Evolutionary conservation across 495 filamentous ascomycete species (phyloP), one percentile per base, ranked within the genome.

Genomic region (Baudoinia panamericana): DNA sequence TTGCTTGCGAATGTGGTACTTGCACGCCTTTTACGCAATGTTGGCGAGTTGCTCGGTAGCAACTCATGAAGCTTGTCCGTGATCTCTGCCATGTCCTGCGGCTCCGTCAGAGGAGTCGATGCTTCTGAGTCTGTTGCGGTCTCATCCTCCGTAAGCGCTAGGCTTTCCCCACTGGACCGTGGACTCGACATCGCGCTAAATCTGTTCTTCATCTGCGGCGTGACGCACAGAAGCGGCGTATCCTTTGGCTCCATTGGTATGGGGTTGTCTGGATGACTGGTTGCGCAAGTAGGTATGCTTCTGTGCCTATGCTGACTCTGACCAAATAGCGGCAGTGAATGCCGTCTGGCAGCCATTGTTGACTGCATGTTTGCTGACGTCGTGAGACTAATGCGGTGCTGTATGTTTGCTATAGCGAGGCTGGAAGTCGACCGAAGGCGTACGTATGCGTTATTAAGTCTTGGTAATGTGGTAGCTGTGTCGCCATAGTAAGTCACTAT

Each of bases 41-140:
- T 5, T 10, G n/a, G 11, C 6, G 27, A 16, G 17, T 26, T 38
- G 15, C 24, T n/a, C 7, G 24, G 15, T 28, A 25, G 34, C 29
- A 51, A 21, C 0, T 32, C 18, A 5, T 32, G 22, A 11, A 52
- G 16, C 34, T 39, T 34, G 18, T 47, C 48, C 24, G 34, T 27
- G 20, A 43, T 26, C 27, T 63, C 54, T 19, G 54, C 47, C 12
- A 66, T 61, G 9, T 59, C 60, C 30, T 67, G 63, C 2, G 57
- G 50, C 15, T 76, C 75, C 30, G 65, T 71, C 15, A 56, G 55
- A 9, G 74, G 69, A 3, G 73, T 77, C 19, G 63, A 56, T 1
- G 71, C 66, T 13, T 65, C 51, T n/a, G 67, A 64, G 19, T 68
- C 65, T 25, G 67, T 59, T 37, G 61, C 59, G 33, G 58, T 60